Base-by-base conservation (phyloP, 805 yeast genomes). In the Priceomyces haplophilus region DNA sequence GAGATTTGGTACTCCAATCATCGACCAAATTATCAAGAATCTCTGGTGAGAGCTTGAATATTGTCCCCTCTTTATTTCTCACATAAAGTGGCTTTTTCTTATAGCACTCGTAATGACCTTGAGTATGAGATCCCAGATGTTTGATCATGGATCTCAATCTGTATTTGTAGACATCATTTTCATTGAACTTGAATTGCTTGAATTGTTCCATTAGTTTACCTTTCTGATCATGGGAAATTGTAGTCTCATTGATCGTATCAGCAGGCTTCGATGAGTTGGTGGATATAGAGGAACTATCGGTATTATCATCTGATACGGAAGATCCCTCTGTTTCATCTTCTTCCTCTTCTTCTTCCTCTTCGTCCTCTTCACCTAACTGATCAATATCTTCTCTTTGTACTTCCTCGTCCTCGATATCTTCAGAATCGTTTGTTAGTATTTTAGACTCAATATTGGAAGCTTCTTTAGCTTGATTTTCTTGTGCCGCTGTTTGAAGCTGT, bases 101-200 rank as follows among this genome's bases (percentile, higher is more conserved):
- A 58, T 80, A 88, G 53, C 96, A 87, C 54, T 90, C 96, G 58
- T 89, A 90, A 57, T 90, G 98, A 1, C 98, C 98, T 34, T 80
- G 78, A 16, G 82, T 75, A 61, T 90, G 97, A 1, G 91, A 81
- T 0, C 99, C 99, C 36, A 82, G 79, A 59, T 93, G 98, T 50
- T 89, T 76, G 15, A 93, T 80, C 47, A 88, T 67, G 0, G 97
- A 85, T 47, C 75, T 77, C 29, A 93, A 69, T 46, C 69, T 68
- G 59, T 87, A 89, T 32, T 66, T 73, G 46, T 62, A 67, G 25
- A 57, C 58, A 48, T 67, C 72, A 44, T 69, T 67, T 7, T 67
- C 73, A 50, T 62, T 63, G 56, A 67, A 67, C 47, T 68, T 62
- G 49, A 65, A 53, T 48, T 62, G 44, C 48, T 66, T 54, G 57